Conservation (phyloP, 2,329 filamentous ascomycete species). For the Celoporthe dispersa region DNA sequence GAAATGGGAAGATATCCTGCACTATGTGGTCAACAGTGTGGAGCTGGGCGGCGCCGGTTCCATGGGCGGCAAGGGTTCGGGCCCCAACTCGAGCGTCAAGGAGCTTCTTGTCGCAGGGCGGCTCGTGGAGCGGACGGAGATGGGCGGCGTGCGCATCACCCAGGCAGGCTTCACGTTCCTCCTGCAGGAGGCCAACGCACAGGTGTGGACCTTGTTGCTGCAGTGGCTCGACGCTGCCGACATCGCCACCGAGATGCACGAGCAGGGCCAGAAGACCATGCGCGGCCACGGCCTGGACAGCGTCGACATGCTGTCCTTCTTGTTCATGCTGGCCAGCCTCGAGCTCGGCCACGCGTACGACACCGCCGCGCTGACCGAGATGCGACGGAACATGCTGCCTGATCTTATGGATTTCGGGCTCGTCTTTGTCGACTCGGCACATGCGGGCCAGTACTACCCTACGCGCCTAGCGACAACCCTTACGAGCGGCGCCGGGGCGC, state of each 20-base stretch:
- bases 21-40: slow-evolving; percentile 87
- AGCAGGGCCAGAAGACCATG: slow-evolving; percentile 38
- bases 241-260: slow-evolving; percentile 43
- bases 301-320: slow-evolving; percentile 92
- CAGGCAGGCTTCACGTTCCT: slow-evolving; percentile 93
- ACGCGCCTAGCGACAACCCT: slow-evolving; percentile 93
- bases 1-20: slow-evolving; percentile 95
- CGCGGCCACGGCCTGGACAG: slow-evolving; percentile 73
- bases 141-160: slow-evolving; percentile 72
- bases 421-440: slow-evolving; percentile 70
- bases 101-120: slow-evolving; percentile 79
- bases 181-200: slow-evolving; percentile 91
- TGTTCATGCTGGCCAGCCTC: slow-evolving; percentile 92
- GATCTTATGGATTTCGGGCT: slow-evolving; percentile 92
- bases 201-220: slow-evolving; percentile 94
- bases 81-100: slow-evolving; percentile 79
- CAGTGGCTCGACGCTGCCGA: slow-evolving; percentile 89
- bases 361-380: slow-evolving; percentile 78
- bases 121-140: slow-evolving; percentile 67
- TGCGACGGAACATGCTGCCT: slow-evolving; percentile 86
- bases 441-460: slow-evolving; percentile 75
- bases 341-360: slow-evolving; percentile 92
- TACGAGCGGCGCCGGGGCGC: slow-evolving; percentile 71
- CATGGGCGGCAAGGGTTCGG: slow-evolving; percentile 45
- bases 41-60: slow-evolving; percentile 43